Percentiles rank a stretch among this genome's conserved stretches.
Conservation (phyloP, 2,329 filamentous ascomycete species). For the Exserohilum turcica region DNA sequence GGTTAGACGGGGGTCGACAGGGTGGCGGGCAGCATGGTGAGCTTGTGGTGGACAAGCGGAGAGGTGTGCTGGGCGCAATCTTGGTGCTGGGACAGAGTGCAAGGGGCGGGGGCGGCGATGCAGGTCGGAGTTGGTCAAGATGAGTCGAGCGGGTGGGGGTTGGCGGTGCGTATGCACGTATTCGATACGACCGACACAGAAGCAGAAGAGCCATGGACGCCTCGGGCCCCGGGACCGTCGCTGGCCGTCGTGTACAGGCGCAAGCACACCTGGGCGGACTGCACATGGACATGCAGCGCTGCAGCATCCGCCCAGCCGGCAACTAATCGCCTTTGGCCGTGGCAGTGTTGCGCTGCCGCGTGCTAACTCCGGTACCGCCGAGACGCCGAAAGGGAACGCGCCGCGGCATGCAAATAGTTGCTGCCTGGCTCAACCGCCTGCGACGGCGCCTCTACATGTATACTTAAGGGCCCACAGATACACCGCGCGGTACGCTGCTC, state of each 20-base stretch:
- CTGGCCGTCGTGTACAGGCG: too few relatives aligned
- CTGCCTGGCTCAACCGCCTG: too few relatives aligned
- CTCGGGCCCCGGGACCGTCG: too few relatives aligned
- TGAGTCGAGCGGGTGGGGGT: too few relatives aligned
- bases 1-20: background rate
- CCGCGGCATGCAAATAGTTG: conserved; percentile 2
- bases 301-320: conserved; percentile 4
- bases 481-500: conserved; percentile 8
- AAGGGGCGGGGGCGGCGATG: background rate
- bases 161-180: too few relatives aligned
- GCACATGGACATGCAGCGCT: too few relatives aligned
- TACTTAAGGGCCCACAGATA: conserved; percentile 17
- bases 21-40: background rate
- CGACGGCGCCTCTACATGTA: too few relatives aligned
- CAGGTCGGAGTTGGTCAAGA: conserved; percentile 1
- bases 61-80: background rate
- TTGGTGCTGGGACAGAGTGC: too few relatives aligned
- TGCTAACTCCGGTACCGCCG: conserved; percentile 2
- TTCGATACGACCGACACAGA: too few relatives aligned
- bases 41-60: background rate
- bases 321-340: background rate
- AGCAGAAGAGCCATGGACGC: too few relatives aligned
- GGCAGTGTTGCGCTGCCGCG: too few relatives aligned
- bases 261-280: too few relatives aligned
- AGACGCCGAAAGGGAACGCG: conserved; percentile 3